A percentile compares a stretch with the other conserved stretches of the same genome.
Evolutionary conservation across 495 filamentous ascomycete species (phyloP).

Genomic region (Parmelia sp.): DNA sequence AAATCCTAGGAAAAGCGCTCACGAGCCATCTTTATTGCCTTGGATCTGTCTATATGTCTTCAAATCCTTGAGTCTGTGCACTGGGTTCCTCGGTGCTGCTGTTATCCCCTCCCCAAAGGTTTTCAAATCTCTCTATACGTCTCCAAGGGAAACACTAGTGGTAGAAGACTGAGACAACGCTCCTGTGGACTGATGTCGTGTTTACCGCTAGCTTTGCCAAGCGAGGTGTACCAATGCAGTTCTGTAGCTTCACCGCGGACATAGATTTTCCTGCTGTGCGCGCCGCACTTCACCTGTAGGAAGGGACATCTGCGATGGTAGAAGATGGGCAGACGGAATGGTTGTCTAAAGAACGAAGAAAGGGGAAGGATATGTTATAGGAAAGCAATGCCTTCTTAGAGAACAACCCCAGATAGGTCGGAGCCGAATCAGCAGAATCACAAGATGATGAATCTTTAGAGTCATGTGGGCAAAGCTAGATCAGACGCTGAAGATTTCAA

Average conservation of each 20-base stretch:
- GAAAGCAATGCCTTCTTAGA: too few relatives aligned
- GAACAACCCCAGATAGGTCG: too few relatives aligned
- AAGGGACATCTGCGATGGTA: not conserved
- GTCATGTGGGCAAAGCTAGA: too few relatives aligned
- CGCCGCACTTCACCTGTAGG: not conserved
- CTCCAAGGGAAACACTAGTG: not conserved
- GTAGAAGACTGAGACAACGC: not conserved
- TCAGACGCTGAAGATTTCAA: too few relatives aligned
- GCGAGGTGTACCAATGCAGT: not conserved
- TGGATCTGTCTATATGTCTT: not conserved
- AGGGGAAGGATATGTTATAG: too few relatives aligned
- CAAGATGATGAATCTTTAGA: too few relatives aligned
- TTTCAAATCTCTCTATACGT: not conserved
- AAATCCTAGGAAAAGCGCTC: not conserved
- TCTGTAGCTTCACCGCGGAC: not conserved
- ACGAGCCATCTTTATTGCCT: not conserved
- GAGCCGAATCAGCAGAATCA: too few relatives aligned
- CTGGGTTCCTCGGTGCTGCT: not conserved
- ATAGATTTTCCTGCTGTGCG: too few relatives aligned
- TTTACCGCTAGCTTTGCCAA: not conserved
- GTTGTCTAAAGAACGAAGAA: too few relatives aligned
- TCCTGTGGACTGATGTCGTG: not conserved
- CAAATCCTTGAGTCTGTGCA: not conserved
- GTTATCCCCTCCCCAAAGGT: not conserved
- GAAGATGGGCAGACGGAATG: too few relatives aligned